phyloP scores from a whole-genome alignment of 2,329 filamentous ascomycete genomes.

The Tolypocladium capitatum region DNA sequence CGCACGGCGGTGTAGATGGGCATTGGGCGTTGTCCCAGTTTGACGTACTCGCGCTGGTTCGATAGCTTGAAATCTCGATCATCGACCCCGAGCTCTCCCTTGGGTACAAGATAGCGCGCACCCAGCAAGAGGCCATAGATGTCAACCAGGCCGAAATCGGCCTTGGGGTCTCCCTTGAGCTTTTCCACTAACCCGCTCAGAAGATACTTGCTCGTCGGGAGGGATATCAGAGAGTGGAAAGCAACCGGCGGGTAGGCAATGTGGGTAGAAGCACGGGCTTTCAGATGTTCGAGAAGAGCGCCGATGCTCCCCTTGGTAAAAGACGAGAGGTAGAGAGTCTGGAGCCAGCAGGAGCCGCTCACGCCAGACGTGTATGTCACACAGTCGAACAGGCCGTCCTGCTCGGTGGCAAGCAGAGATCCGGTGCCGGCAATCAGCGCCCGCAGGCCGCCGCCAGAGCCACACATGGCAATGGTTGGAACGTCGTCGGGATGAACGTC shows the following conservation, averaged over 20 bases:
- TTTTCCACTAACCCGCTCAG: slow-evolving; percentile 85
- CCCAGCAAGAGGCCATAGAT: slow-evolving; percentile 80
- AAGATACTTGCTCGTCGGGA: slow-evolving; percentile 87
- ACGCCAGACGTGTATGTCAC: slow-evolving; percentile 91
- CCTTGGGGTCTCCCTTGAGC: slow-evolving; percentile 55
- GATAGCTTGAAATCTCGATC: slow-evolving; percentile 80
- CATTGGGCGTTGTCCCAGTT: slow-evolving; percentile 68
- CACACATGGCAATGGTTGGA: slow-evolving; percentile 84
- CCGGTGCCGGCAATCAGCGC: slow-evolving; percentile 85
- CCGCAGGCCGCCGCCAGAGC: slow-evolving; percentile 80
- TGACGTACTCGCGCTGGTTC: slow-evolving; percentile 64
- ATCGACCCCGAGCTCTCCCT: slow-evolving; percentile 61
- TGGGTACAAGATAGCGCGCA: slow-evolving; percentile 69
- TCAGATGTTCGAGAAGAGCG: slow-evolving; percentile 70
- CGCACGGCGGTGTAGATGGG: slow-evolving; percentile 94
- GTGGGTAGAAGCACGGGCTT: slow-evolving; percentile 70
- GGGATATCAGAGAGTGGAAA: slow-evolving; percentile 65
- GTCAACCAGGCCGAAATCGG: slow-evolving; percentile 83
- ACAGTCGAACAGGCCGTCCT: slow-evolving; percentile 86
- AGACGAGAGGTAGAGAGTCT: slow-evolving; percentile 66
- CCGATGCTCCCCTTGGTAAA: slow-evolving; percentile 55
- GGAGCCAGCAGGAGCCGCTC: slow-evolving; percentile 92
- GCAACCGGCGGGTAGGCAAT: slow-evolving; percentile 86
- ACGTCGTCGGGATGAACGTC: slow-evolving; percentile 90
- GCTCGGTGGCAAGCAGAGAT: slow-evolving; percentile 69